phyloP scores from a whole-genome alignment of 2,329 filamentous ascomycete species.

The Colletotrichum orchidophilum region DNA sequence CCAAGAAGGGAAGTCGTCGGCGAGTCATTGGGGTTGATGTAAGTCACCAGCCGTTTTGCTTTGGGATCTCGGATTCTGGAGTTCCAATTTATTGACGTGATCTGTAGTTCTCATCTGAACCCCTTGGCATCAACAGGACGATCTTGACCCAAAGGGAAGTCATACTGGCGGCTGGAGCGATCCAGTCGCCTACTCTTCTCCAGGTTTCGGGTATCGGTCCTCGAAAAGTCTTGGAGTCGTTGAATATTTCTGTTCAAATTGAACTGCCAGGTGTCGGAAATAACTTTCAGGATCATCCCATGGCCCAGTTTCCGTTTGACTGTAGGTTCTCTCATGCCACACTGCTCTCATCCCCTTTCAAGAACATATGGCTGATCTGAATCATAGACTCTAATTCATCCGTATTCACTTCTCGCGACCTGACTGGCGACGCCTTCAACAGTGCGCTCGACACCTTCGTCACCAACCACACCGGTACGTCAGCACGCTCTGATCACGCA shows the following conservation, averaged over 20 bases:
- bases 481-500: not conserved
- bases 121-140: slow-evolving; percentile 11
- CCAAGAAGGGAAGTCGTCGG: slow-evolving; percentile 4
- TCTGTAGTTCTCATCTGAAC: slow-evolving; percentile 5
- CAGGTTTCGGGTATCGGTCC: slow-evolving; percentile 51
- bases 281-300: slow-evolving; percentile 44
- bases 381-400: slow-evolving; percentile 18
- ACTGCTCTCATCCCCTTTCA: slow-evolving; percentile 1
- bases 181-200: slow-evolving; percentile 54
- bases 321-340: slow-evolving; percentile 38
- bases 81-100: not conserved
- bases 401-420: slow-evolving; percentile 16
- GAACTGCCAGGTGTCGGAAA: slow-evolving; percentile 45
- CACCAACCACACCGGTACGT: slow-evolving; percentile 23
- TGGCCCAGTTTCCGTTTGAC: slow-evolving; percentile 35
- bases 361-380: not conserved
- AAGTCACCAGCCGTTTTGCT: slow-evolving; percentile 11
- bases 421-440: slow-evolving; percentile 11
- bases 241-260: slow-evolving; percentile 41
- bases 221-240: slow-evolving; percentile 37
- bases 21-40: slow-evolving; percentile 50
- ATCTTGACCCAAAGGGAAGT: slow-evolving; percentile 46
- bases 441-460: slow-evolving; percentile 13
- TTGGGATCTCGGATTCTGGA: not conserved
- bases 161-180: slow-evolving; percentile 51